These are phyloP conservation scores for Epichloe sp. DNA, from an alignment of 2,329 filamentous ascomycete species.

Conservation along the genomic window DNA sequence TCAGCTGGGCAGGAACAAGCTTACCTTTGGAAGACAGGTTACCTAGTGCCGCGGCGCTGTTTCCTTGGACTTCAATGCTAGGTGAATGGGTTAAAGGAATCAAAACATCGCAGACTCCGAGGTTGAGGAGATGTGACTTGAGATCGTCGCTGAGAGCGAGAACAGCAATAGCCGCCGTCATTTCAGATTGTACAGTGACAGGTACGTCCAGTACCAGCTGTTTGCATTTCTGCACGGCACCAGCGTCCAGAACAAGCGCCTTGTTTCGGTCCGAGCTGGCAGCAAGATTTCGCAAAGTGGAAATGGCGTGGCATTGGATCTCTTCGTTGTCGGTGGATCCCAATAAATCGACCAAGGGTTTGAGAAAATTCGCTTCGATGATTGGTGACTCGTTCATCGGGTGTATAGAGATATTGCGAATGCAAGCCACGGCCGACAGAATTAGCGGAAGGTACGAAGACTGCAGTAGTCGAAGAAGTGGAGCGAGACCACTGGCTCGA, in stretches of 20 bases:
- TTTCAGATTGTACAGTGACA: slow-evolving; percentile 91
- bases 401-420: slow-evolving; percentile 97
- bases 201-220: slow-evolving; percentile 88
- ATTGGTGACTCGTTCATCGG: slow-evolving; percentile 96
- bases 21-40: slow-evolving; percentile 95
- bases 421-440: slow-evolving; percentile 91
- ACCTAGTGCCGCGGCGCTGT: slow-evolving; percentile 88
- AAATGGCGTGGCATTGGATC: slow-evolving; percentile 97
- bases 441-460: slow-evolving; percentile 94
- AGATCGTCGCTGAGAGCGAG: slow-evolving; percentile 90
- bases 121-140: slow-evolving; percentile 77
- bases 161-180: slow-evolving; percentile 98
- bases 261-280: slow-evolving; percentile 98
- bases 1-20: slow-evolving; percentile 8
- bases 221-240: slow-evolving; percentile 97
- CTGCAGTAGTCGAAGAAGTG: slow-evolving; percentile 78
- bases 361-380: slow-evolving; percentile 92
- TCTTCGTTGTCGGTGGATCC: slow-evolving; percentile 96
- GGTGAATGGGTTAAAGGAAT: slow-evolving; percentile 91
- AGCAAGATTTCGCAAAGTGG: slow-evolving; percentile 85
- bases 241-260: slow-evolving; percentile 89
- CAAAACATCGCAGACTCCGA: slow-evolving; percentile 91
- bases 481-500: slow-evolving; percentile 69
- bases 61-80: slow-evolving; percentile 96
- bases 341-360: slow-evolving; percentile 82